Evolutionary conservation across 2,329 filamentous ascomycete species (phyloP).

Genomic region (Diaporthe humulicola): DNA sequence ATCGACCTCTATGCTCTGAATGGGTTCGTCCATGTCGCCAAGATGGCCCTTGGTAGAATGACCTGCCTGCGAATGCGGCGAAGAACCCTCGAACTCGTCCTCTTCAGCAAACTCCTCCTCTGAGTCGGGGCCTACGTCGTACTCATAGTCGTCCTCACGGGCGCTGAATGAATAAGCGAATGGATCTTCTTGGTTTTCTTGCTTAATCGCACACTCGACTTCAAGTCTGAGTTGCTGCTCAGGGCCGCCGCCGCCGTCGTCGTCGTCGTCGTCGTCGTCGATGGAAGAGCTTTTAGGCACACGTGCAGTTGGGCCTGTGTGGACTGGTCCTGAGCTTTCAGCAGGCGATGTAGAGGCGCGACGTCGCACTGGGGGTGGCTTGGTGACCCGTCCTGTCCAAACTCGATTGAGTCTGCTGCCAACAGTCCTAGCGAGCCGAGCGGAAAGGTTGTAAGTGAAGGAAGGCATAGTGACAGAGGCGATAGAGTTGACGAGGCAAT

Average conservation of each 20-base stretch:
- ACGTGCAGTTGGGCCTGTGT: not conserved
- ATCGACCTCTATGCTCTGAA: constrained; percentile 59
- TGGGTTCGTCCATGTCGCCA: constrained; percentile 55
- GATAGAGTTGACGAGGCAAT: not conserved
- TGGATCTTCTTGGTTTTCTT: constrained; percentile 25
- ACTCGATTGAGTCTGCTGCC: constrained; percentile 12
- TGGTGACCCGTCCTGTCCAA: constrained; percentile 32
- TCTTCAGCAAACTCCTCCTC: constrained; percentile 1
- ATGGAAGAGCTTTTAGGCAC: not conserved
- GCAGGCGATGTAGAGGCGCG: not conserved
- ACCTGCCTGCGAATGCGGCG: not conserved
- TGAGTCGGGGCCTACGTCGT: not conserved
- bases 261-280: not conserved
- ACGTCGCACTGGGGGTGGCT: not conserved
- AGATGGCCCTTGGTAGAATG: not conserved
- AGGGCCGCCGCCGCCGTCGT: not conserved
- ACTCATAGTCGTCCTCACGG: not conserved
- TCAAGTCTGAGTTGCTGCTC: not conserved
- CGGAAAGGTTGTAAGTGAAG: constrained; percentile 30
- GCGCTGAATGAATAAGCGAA: not conserved
- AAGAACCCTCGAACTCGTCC: not conserved
- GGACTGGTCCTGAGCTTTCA: not conserved
- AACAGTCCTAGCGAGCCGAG: constrained; percentile 13
- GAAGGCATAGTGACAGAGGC: constrained; percentile 23
- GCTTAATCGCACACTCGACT: constrained; percentile 23